Conservation (phyloP, 2,329 filamentous ascomycete species). For the Bipolaris cookei region DNA sequence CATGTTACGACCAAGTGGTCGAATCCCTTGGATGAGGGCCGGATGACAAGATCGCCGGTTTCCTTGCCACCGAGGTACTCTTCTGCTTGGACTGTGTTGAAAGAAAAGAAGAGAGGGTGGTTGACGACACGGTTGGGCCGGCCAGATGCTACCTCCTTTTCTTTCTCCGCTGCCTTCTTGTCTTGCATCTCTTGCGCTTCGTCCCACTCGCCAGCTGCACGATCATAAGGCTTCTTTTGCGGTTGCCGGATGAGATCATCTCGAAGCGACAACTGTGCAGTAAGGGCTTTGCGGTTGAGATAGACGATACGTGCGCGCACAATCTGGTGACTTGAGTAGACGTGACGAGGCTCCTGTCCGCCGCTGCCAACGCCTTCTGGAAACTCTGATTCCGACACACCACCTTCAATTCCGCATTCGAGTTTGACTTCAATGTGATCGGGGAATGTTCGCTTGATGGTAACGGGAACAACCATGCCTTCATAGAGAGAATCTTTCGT, state of each 20-base stretch:
- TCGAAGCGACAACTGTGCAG: conserved; percentile 81
- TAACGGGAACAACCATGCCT: conserved; percentile 91
- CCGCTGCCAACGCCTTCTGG: conserved; percentile 67
- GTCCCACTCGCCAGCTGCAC: conserved; percentile 85
- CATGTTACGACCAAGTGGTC: conserved; percentile 96
- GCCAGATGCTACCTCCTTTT: conserved; percentile 84
- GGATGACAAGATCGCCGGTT: conserved; percentile 89
- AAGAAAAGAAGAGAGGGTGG: conserved; percentile 92
- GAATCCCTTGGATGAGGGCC: conserved; percentile 91
- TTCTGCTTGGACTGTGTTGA: conserved; percentile 90
- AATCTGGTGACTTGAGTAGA: conserved; percentile 81
- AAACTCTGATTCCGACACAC: conserved; percentile 82
- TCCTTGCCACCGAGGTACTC: conserved; percentile 88
- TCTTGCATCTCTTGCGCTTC: conserved; percentile 79
- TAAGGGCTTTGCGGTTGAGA: conserved; percentile 84
- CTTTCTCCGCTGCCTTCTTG: conserved; percentile 75
- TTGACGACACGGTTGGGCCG: conserved; percentile 95
- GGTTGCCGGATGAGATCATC: conserved; percentile 78
- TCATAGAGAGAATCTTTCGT: conserved; percentile 81
- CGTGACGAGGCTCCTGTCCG: conserved; percentile 59
- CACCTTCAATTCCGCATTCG: conserved; percentile 91
- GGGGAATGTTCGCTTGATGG: conserved; percentile 84
- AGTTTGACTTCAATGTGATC: conserved; percentile 93
- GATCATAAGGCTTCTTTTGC: conserved; percentile 60
- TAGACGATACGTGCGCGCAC: conserved; percentile 86